Base-by-base conservation (phyloP, 1,284 basidiomycete species). In the Fomitiporia mediterranea region DNA sequence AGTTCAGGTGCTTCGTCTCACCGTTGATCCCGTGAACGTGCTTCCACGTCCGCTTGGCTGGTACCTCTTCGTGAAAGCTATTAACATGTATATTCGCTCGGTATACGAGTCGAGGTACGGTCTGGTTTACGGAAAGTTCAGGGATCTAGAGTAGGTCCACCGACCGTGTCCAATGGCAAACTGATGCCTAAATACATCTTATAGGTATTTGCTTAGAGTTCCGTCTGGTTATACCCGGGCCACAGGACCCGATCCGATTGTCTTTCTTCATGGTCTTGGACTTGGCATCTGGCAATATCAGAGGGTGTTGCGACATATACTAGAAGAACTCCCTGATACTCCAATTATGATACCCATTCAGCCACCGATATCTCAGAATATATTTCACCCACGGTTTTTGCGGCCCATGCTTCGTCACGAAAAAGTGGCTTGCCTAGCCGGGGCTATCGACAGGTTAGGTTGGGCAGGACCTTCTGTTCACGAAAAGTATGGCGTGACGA, bases 221-320 rank as follows among this genome's bases (percentile, higher is more conserved):
- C 91, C 92, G 2, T 62, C 70, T 9, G 69, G 73, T 7, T 93
- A 90, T 87, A 74, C 83, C 53, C 69, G 80, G 2, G 60, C 64
- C 17, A 72, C 66, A 46, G 80, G 77, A 37, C 77, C 77, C 38
- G 78, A 82, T 51, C 94, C 94, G 0, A 72, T 95, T 38, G 78
- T 96, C 8, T 91, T 94, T 67, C 69, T 94, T 43, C 93, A 96
- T 65, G 94, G 94, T 1, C 79, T 97, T 0, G 93, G 94, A 9
- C 77, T 94, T 40, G 92, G 92, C 1, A 67, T 91, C 9, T 69
- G 81, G 11, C 85, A 91, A 67, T 90, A 90, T 65, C 70, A 78
- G 50, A 60, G 69, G 25, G 69, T 83, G 58, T 67, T 89, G 27
- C 64, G 66, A 3, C 68, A 80, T 56, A 71, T 89, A 32, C 67